Percentiles rank a stretch among this genome's conserved stretches.
These are phyloP conservation scores for Tulasnella sp. DNA, from an alignment of 768 basidiomycete genomes.

Conservation along the genomic window DNA sequence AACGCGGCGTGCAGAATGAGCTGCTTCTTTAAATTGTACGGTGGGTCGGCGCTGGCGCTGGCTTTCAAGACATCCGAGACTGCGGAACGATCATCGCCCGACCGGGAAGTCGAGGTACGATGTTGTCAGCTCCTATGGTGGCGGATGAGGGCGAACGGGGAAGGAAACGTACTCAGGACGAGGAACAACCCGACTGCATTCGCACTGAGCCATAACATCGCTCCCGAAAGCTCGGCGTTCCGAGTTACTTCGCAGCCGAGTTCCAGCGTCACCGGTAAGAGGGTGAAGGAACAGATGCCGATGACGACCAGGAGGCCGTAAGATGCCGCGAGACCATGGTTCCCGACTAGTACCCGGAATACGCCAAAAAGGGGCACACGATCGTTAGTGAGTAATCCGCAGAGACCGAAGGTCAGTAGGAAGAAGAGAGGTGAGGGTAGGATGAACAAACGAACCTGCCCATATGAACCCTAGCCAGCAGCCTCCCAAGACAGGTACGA, in stretches of 20 bases:
- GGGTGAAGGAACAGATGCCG: constrained; percentile 59
- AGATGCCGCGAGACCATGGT: constrained; percentile 53
- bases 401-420: no score
- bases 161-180: constrained; percentile 51
- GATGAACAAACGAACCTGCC: constrained; percentile 53
- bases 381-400: no score
- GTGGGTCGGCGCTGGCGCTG: constrained; percentile 56
- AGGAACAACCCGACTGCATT: constrained; percentile 61
- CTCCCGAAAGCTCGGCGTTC: constrained; percentile 72
- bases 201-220: constrained; percentile 61
- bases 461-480: constrained; percentile 71
- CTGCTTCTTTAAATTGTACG: constrained; percentile 65
- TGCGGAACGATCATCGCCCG: not conserved
- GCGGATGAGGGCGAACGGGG: not conserved
- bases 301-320: constrained; percentile 67
- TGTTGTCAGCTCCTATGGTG: not conserved
- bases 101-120: not conserved
- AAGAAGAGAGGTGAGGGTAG: not conserved
- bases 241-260: constrained; percentile 75
- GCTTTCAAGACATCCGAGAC: constrained; percentile 36
- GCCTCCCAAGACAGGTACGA: constrained; percentile 58
- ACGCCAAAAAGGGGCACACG: not conserved
- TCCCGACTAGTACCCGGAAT: constrained; percentile 47
- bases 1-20: constrained; percentile 63
- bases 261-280: constrained; percentile 74